Conservation (phyloP, 495 filamentous ascomycete species). For the Haplographium delicatum region DNA sequence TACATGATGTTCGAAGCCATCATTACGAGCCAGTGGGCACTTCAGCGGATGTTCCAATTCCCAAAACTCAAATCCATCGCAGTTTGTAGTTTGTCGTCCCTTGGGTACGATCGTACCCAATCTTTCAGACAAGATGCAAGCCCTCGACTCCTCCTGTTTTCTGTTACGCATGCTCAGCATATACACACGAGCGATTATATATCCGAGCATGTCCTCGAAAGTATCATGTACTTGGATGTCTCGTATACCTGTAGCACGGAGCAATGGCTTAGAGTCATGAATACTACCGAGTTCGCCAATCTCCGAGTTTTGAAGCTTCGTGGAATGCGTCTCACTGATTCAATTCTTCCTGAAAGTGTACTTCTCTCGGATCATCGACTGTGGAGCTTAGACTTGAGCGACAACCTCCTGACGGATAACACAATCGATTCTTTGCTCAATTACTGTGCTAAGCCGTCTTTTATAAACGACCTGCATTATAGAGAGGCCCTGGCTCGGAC, state of each 20-base stretch:
- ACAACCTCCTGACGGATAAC: conserved; percentile 17
- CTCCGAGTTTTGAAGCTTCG: conserved; percentile 22
- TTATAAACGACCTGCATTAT: too few relatives aligned
- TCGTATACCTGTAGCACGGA: conserved; percentile 11
- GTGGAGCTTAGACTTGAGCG: conserved; percentile 21
- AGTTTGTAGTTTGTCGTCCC: too few relatives aligned
- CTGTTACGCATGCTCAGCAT: neutral
- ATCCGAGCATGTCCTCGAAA: neutral
- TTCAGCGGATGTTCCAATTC: too few relatives aligned
- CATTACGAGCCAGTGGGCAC: too few relatives aligned
- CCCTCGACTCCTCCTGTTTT: neutral
- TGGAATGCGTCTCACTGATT: conserved; percentile 10
- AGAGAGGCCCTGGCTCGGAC: neutral
- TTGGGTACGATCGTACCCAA: too few relatives aligned
- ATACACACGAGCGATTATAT: neutral
- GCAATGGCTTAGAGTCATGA: neutral
- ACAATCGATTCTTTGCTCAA: neutral
- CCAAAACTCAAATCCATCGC: too few relatives aligned
- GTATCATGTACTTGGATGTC: conserved; percentile 20
- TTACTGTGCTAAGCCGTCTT: neutral
- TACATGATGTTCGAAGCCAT: too few relatives aligned
- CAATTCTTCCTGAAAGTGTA: neutral
- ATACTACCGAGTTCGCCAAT: neutral
- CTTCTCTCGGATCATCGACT: neutral
- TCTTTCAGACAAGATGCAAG: neutral